Base-by-base conservation (phyloP, 164 flowering plant genomes). In the Warburgia ugandensis region DNA sequence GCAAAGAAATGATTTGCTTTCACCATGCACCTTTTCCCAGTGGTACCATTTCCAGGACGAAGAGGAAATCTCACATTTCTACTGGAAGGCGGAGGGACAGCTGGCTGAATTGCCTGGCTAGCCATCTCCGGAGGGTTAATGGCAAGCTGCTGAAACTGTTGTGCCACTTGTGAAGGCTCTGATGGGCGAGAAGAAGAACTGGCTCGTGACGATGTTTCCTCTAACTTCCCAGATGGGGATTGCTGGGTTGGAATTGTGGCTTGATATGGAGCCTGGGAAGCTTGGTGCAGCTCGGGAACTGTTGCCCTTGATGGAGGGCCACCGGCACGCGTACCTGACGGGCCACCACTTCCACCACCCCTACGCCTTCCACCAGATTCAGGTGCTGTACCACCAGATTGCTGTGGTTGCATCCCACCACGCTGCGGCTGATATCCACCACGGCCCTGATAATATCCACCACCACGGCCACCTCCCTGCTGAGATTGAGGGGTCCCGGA, bases 261-360 rank as follows among this genome's bases (percentile, higher is more conserved):
- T 65, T 62, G 72, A 54, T 67, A 54, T 8, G 72, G 56, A 55
- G 70, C 70, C 58, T 52, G 71, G 62, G 71, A 70, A 50, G 94
- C 88, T 81, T 82, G 94, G 83, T 75, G 84, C 89, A 82, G 89
- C 79, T 80, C 86, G 89, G 94, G 81, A 68, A 54, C 54, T 55
- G 67, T 65, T 21, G 65, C 61, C 61, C 81, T 65, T 1, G 77
- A 49, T 33, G 77, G 70, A 39, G 71, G 77, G 58, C 74, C 71
- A 44, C 60, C 29, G 39, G 64, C 53, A 39, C 71, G 73, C 41
- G 63, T 73, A 44, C 70, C 73, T 6, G 69, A 66, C 45, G 70
- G 50, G 52, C 73, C 66, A 44, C 65, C 69, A n/a, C 73, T 50
- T 43, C 73, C 66, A 47, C 65, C 68, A 11, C 75, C 75, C 33